Base-by-base conservation (phyloP, 768 basidiomycete genomes). In the Lactifluus echinatus region DNA sequence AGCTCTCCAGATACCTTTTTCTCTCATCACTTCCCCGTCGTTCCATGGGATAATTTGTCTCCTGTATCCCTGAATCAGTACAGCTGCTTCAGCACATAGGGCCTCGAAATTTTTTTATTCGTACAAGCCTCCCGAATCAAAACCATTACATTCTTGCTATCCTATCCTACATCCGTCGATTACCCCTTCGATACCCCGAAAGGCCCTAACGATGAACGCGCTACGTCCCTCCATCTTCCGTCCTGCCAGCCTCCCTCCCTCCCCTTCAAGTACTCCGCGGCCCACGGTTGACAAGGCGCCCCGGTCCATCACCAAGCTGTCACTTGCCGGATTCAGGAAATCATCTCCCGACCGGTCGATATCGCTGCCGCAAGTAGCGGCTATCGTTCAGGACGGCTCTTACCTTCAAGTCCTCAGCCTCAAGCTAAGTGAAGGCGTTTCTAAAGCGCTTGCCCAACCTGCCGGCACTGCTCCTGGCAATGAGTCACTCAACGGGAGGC, bases 371-470 rank as follows among this genome's bases (percentile, higher is more conserved):
- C 62, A 72, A 0, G 65, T 64, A 46, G 66, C 74, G 3, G 74
- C 79, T 8, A 77, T 84, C 31, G 71, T 84, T 29, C 88, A 88
- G 63, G 88, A 90, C 68, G 86, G 85, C 55, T 87, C 87, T 12
- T 91, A 89, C 70, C 75, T 90, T 52, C 85, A 89, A 67, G 79
- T 82, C 56, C 79, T 91, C 44, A 77, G 83, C 63, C 74, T 89
- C 54, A 89, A 85, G 66, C 74, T 92, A 44, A 89, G 84, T 65
- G 89, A 92, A 69, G 87, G 85, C 0, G 86, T 89, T 14, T 85
- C 87, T 53, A 87, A 80, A 70, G 84, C 87, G 3, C 74, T 91
- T 49, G 75, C 79, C 21, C 84, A 84, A 62, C 85, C 87, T 14
- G 65, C 75, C 2, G 81, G 83, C 26, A 74, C 83, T 21, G 76